Percentiles rank a stretch among this genome's conserved stretches.
Conservation (phyloP, 345 rosid species). For the Gossypium australe region DNA sequence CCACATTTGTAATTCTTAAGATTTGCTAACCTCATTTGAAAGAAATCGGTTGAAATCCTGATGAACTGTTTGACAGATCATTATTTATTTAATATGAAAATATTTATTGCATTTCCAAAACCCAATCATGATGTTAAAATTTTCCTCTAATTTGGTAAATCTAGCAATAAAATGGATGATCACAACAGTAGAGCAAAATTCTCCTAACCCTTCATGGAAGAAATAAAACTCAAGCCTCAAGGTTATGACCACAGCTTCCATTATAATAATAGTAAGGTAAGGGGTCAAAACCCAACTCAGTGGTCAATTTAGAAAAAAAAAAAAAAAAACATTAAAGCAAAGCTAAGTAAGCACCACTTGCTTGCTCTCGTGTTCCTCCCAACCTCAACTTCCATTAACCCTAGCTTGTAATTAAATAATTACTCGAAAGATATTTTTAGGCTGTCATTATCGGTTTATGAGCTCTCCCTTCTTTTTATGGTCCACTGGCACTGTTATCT, state of each 20-base stretch:
- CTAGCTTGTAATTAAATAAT: slow-evolving; percentile 14
- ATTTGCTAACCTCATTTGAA: slow-evolving; percentile 10
- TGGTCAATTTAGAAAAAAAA: slow-evolving; percentile 8
- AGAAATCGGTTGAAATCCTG: slow-evolving; percentile 15
- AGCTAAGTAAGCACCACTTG: slow-evolving; percentile 28
- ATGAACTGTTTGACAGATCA: slow-evolving; percentile 14
- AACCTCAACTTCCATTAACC: slow-evolving; percentile 24
- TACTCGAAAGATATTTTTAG: slow-evolving; percentile 6
- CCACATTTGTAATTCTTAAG: slow-evolving; percentile 23
- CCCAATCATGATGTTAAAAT: too few relatives aligned
- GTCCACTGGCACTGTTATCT: not conserved
- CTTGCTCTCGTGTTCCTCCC: slow-evolving; percentile 50
- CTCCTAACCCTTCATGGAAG: not conserved
- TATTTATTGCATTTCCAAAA: not conserved
- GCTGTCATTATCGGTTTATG: slow-evolving; percentile 20
- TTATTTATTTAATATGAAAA: not conserved
- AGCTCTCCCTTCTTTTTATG: slow-evolving; percentile 8
- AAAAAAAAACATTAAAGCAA: slow-evolving; percentile 20
- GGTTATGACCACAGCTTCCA: slow-evolving; percentile 27
- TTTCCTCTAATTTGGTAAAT: not conserved
- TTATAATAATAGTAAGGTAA: not conserved
- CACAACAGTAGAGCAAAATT: not conserved
- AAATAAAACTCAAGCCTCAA: not conserved
- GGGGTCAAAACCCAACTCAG: slow-evolving; percentile 38
- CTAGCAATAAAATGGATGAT: not conserved